Percentiles rank a stretch among this genome's conserved stretches.
Conservation (phyloP, 306 rosid species). For the Psophocarpus tetragonolobus region DNA sequence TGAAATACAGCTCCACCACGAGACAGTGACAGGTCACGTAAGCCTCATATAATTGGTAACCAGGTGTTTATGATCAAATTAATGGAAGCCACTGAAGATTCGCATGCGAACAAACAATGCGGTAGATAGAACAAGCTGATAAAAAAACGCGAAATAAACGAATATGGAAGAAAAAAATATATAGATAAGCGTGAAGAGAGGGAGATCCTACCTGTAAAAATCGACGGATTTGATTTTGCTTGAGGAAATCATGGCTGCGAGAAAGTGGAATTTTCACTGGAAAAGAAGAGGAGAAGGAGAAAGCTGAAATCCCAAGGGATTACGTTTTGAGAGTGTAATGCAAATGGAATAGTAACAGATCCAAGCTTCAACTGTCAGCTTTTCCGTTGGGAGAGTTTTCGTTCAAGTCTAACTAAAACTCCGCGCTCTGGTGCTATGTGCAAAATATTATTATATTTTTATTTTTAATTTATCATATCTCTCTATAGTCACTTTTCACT, state of each 20-base stretch:
- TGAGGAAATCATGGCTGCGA: constrained; percentile 65
- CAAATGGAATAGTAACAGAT: constrained; percentile 29
- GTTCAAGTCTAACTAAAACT: constrained; percentile 22
- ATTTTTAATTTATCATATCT: background rate
- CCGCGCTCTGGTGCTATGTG: background rate
- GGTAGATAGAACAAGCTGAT: background rate
- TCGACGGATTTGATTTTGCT: constrained; percentile 92
- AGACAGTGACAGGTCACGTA: constrained; percentile 2
- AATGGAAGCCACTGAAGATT: constrained; percentile 16
- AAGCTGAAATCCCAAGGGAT: constrained; percentile 42
- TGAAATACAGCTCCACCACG: background rate
- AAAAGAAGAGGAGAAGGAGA: background rate
- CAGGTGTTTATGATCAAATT: constrained; percentile 13
- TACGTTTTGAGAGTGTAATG: constrained; percentile 27
- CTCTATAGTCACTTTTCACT: background rate
- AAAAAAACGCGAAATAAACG: constrained; percentile 20
- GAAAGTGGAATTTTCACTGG: constrained; percentile 8
- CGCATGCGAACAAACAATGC: background rate
- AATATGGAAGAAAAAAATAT: background rate
- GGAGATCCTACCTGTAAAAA: constrained; percentile 85
- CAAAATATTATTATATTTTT: background rate
- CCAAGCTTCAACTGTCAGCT: constrained; percentile 29
- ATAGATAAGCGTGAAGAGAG: background rate
- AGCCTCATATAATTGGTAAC: background rate
- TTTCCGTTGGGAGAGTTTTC: background rate